Evolutionary conservation across 2,329 filamentous ascomycete genomes (phyloP).

Genomic region (Pezicula neosporulosa): DNA sequence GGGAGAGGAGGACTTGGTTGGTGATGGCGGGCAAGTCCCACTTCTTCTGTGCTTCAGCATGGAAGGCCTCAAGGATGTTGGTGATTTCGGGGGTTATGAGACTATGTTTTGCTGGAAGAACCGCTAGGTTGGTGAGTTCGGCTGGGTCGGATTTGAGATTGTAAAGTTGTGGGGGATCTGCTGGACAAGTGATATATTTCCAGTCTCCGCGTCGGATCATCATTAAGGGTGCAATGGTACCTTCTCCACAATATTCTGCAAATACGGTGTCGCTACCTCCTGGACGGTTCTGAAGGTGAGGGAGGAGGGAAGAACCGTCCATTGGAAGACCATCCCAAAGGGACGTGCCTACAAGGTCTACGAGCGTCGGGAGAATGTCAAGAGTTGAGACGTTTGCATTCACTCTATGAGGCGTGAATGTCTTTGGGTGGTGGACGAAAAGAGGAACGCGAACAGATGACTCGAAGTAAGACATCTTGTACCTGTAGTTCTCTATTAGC

Average conservation of each 20-base stretch:
- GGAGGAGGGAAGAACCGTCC: slow-evolving; percentile 78
- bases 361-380: slow-evolving; percentile 85
- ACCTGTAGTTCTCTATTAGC: slow-evolving; percentile 34
- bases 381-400: slow-evolving; percentile 85
- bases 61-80: slow-evolving; percentile 57
- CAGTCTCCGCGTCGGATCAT: slow-evolving; percentile 89
- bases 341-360: slow-evolving; percentile 73
- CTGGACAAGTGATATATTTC: slow-evolving; percentile 88
- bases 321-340: slow-evolving; percentile 72
- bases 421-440: slow-evolving; percentile 75
- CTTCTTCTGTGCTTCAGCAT: slow-evolving; percentile 66
- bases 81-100: slow-evolving; percentile 28
- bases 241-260: slow-evolving; percentile 93
- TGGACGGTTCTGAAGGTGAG: slow-evolving; percentile 66
- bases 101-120: slow-evolving; percentile 31
- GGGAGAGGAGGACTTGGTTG: slow-evolving; percentile 67
- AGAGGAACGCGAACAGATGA: slow-evolving; percentile 86
- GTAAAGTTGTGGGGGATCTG: slow-evolving; percentile 81
- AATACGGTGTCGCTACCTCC: slow-evolving; percentile 80
- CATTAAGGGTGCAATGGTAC: slow-evolving; percentile 82
- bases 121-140: slow-evolving; percentile 33
- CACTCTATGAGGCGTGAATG: slow-evolving; percentile 73
- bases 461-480: slow-evolving; percentile 98
- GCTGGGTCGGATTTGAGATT: slow-evolving; percentile 65
- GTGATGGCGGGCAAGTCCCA: slow-evolving; percentile 85